Evolutionary conservation across 179 eudicot species (phyloP).

Genomic region (Patellifolia procumbens): DNA sequence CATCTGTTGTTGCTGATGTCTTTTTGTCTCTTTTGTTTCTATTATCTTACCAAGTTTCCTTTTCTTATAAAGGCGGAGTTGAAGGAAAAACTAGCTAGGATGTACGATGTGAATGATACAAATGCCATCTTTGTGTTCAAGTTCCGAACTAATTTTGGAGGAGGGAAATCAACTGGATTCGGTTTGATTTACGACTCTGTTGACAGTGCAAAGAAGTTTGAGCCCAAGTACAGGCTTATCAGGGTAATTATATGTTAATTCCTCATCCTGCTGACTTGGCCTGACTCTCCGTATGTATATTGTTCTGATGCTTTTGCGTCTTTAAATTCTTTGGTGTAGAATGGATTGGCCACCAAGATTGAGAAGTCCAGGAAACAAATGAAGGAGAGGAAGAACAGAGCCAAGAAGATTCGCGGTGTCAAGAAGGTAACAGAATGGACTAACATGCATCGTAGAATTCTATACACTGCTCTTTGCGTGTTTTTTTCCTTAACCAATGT

Average conservation of each 20-base stretch:
- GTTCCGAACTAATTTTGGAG: constrained; percentile 80
- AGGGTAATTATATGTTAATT: constrained; percentile 52
- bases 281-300: background rate
- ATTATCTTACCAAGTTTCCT: background rate
- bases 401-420: constrained; percentile 93
- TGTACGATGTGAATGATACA: constrained; percentile 65
- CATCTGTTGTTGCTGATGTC: no score
- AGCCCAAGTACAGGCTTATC: constrained; percentile 87
- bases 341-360: constrained; percentile 82
- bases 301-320: background rate
- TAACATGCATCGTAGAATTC: no score
- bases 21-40: background rate
- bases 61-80: constrained; percentile 48
- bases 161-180: constrained; percentile 85
- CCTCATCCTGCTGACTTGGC: background rate
- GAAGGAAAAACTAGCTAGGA: constrained; percentile 61
- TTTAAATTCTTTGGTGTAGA: constrained; percentile 38
- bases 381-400: constrained; percentile 93
- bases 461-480: no score
- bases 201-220: constrained; percentile 80
- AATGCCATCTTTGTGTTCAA: constrained; percentile 70
- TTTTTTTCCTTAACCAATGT: background rate
- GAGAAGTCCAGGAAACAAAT: constrained; percentile 91
- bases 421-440: constrained; percentile 59
- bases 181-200: constrained; percentile 82